phyloP scores from a whole-genome alignment of 345 rosid genomes.

The Ailanthus altissimus region DNA sequence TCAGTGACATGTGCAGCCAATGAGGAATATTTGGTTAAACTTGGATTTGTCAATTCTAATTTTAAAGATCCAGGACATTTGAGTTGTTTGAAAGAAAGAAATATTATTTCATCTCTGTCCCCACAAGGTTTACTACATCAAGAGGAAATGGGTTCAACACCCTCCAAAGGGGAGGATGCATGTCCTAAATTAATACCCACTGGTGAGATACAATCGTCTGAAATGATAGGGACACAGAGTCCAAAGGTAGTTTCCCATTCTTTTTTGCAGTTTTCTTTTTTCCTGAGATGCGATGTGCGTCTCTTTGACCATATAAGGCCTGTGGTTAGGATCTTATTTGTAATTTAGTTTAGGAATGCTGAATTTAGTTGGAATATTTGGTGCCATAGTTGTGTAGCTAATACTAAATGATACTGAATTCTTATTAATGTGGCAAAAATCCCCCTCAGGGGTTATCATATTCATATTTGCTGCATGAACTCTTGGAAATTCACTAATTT shows the following conservation, averaged over 20 bases:
- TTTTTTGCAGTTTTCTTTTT: not conserved
- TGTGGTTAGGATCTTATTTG: constrained; percentile 4
- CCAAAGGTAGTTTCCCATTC: constrained; percentile 32
- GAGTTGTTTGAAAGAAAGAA: constrained; percentile 26
- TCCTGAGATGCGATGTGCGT: not conserved
- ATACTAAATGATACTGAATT: not conserved
- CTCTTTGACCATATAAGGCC: not conserved
- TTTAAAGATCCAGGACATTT: constrained; percentile 29
- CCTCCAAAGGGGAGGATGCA: constrained; percentile 30
- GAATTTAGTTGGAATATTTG: constrained; percentile 4
- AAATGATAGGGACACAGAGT: constrained; percentile 26
- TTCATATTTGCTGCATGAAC: constrained; percentile 5
- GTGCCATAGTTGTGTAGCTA: not conserved
- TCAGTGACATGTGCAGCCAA: constrained; percentile 27
- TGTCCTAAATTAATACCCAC: constrained; percentile 18
- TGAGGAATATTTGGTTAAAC: constrained; percentile 34
- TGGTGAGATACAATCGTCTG: constrained; percentile 30
- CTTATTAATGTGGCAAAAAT: not conserved
- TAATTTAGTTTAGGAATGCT: not conserved
- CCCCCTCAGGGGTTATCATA: not conserved
- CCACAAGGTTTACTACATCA: constrained; percentile 26
- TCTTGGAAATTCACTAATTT: constrained; percentile 5
- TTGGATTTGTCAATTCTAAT: constrained; percentile 37
- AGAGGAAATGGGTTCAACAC: constrained; percentile 8
- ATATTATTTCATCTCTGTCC: constrained; percentile 32